Evolutionary conservation across 805 yeast genomes (phyloP).

Genomic region (Candida rishiriensis): DNA sequence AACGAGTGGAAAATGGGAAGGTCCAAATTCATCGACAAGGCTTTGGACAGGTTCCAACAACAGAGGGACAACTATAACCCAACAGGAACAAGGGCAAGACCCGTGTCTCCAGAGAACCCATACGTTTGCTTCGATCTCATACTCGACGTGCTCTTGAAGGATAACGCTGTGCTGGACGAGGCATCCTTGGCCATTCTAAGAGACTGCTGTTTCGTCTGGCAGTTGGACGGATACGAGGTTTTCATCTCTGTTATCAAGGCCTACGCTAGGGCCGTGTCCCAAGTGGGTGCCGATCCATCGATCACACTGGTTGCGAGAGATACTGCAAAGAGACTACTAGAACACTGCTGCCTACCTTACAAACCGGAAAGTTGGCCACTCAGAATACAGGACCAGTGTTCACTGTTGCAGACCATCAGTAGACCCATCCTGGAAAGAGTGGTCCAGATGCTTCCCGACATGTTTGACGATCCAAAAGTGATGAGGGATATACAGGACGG

Average conservation of each 20-base stretch:
- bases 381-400: conserved; percentile 5
- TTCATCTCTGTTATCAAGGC: conserved; percentile 11
- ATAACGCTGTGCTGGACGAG: conserved; percentile 2
- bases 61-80: conserved; percentile 1
- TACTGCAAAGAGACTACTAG: conserved; percentile 10
- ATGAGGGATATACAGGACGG: conserved; percentile 6
- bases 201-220: conserved; percentile 21
- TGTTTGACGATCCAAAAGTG: conserved; percentile 5
- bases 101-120: conserved; percentile 11
- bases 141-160: conserved; percentile 7
- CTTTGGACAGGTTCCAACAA: conserved; percentile 11
- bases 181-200: conserved; percentile 9
- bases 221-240: conserved; percentile 20
- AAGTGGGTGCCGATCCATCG: background rate
- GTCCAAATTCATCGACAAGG: conserved; percentile 8
- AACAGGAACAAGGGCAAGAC: conserved; percentile 4
- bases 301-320: conserved; percentile 5
- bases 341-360: conserved; percentile 13
- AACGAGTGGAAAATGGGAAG: conserved; percentile 13
- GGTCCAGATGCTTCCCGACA: conserved; percentile 1
- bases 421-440: conserved; percentile 9
- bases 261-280: conserved; percentile 3
- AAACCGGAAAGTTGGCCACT: conserved; percentile 15
- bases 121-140: conserved; percentile 12
- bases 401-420: conserved; percentile 8